phyloP scores from a whole-genome alignment of 345 rosid genomes.

The Arabis hirsuta region DNA sequence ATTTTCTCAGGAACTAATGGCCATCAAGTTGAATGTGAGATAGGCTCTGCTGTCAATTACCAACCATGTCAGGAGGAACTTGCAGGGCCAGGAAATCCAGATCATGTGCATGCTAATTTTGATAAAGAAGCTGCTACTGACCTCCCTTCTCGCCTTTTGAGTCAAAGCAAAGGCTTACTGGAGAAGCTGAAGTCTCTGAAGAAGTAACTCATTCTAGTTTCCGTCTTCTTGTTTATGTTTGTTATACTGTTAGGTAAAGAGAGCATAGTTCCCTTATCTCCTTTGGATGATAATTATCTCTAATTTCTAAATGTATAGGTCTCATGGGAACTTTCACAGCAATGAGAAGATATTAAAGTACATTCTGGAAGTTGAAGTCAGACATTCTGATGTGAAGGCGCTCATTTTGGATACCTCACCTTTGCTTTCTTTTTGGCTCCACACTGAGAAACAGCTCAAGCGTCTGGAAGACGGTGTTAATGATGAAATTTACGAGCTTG shows the following conservation, averaged over 20 bases:
- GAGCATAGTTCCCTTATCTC: neutral
- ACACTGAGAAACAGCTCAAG: slow-evolving; percentile 75
- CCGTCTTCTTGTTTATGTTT: slow-evolving; percentile 18
- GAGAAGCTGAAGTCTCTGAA: slow-evolving; percentile 73
- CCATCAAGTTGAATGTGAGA: slow-evolving; percentile 42
- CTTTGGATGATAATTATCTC: slow-evolving; percentile 12
- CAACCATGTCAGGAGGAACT: slow-evolving; percentile 36
- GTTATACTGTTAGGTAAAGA: slow-evolving; percentile 25
- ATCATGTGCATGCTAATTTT: slow-evolving; percentile 38
- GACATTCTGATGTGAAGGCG: slow-evolving; percentile 80
- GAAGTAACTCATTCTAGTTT: slow-evolving; percentile 55
- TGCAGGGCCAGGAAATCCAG: slow-evolving; percentile 33
- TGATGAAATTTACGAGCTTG: slow-evolving; percentile 68
- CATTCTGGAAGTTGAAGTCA: slow-evolving; percentile 70
- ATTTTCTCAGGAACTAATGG: slow-evolving; percentile 35
- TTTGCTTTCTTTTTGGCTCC: slow-evolving; percentile 80
- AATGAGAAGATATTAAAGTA: slow-evolving; percentile 62
- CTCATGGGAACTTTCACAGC: slow-evolving; percentile 52
- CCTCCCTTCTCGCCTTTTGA: slow-evolving; percentile 56
- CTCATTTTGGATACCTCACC: slow-evolving; percentile 59
- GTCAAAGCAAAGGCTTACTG: slow-evolving; percentile 61
- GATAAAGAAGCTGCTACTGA: slow-evolving; percentile 47
- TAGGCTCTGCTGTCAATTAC: slow-evolving; percentile 41
- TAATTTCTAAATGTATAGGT: slow-evolving; percentile 53
- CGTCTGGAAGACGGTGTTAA: slow-evolving; percentile 67